Evolutionary conservation across 768 basidiomycete species (phyloP), one percentile per base, ranked within the genome.

Genomic region (Lactarius sp.): DNA sequence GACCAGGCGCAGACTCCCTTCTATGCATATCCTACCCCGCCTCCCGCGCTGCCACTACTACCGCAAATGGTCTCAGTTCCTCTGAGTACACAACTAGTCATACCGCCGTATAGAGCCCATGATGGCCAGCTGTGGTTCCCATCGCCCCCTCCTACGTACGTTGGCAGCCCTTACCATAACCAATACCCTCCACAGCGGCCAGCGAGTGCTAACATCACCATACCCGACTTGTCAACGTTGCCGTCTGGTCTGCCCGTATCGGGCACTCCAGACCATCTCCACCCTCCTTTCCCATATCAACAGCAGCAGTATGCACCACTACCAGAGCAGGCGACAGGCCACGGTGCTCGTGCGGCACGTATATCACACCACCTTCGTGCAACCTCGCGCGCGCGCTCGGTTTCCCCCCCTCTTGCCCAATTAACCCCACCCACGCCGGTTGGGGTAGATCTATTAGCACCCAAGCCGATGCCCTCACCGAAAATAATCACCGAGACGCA

Each of bases 401-500:
- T 83, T 27, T 90, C 88, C 31, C 88, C 27, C 27, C 27, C 74
- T 53, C 81, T 84, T 12, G 85, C 84, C 68, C 81, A 41, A 49
- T 79, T 59, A 53, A 67, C 44, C 33, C 65, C 51, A 60, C 66
- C 27, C 27, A 27, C 27, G 16, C 49, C 22, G 34, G 41, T 47
- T 20, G 41, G 36, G 42, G 37, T 71, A 13, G 76, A 76, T 6
- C 75, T 78, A 7, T 69, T 81, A 1, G 88, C 88, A 0, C 89
- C 90, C 3, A 83, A 86, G 8, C 90, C 90, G 0, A 75, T 86
- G 56, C 78, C 83, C 18, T 88, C 87, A 0, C 87, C 88, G 6
- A 87, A 86, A 66, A 78, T 79, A 47, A 83, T 59, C 7, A 49
- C 52, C 8, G 52, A 59, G 51, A 58, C 37, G 6, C 56, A n/a